Conservation (phyloP, 371 early-diverging fungal genomes). For the Mucor plumbeus region DNA sequence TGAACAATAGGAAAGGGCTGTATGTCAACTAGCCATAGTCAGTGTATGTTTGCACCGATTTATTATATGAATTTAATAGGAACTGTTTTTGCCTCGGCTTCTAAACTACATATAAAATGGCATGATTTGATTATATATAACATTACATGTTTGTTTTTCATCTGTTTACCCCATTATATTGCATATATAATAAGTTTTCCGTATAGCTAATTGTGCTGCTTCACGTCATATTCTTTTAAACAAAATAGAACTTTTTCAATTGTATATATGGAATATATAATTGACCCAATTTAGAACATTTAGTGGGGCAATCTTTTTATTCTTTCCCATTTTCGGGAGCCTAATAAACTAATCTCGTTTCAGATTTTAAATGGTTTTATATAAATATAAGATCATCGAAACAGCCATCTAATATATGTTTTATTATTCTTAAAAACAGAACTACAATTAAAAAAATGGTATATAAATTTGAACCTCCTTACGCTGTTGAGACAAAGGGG, state of each 20-base stretch:
- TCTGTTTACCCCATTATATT: too few species aligned
- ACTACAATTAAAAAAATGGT: slow-evolving; percentile 16
- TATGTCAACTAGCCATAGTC: too few species aligned
- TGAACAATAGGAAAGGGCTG: too few species aligned
- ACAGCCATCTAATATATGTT: background rate
- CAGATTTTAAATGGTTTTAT: background rate
- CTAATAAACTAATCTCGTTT: slow-evolving; percentile 1
- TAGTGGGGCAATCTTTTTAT: background rate
- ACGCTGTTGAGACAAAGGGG: slow-evolving; percentile 31
- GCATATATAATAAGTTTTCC: too few species aligned
- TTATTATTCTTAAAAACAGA: slow-evolving; percentile 4
- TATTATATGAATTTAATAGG: too few species aligned
- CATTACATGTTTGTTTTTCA: too few species aligned
- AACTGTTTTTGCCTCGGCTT: too few species aligned
- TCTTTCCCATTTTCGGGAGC: slow-evolving; percentile 7
- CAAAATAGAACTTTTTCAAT: too few species aligned
- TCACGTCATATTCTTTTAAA: background rate
- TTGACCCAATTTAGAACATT: background rate
- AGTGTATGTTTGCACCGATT: too few species aligned
- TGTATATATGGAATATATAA: too few species aligned
- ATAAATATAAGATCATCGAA: background rate
- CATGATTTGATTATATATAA: too few species aligned
- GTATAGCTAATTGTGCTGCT: background rate
- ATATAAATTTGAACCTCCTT: slow-evolving; percentile 35
- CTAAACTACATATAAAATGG: too few species aligned